These are phyloP conservation scores for Cercospora janseana DNA, from an alignment of 2,329 filamentous ascomycete genomes.

Conservation along the genomic window DNA sequence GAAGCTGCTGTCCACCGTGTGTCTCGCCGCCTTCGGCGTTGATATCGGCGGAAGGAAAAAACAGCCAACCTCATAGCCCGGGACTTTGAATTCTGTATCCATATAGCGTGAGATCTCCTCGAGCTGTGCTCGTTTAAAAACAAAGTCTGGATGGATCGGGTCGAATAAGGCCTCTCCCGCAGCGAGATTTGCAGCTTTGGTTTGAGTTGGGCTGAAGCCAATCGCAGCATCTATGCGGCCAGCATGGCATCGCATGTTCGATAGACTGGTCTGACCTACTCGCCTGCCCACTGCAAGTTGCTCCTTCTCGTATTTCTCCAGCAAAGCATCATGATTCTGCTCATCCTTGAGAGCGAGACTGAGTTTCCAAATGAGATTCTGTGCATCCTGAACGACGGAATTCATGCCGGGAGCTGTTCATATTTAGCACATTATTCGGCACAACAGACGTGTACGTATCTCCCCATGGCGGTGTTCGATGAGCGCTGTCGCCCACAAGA, in stretches of 20 bases:
- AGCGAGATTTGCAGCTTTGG: not conserved
- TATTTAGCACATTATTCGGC: not conserved
- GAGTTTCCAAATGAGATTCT: constrained; percentile 4
- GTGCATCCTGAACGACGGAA: not conserved
- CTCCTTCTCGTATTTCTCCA: not conserved
- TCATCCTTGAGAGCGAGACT: not conserved
- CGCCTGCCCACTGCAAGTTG: not conserved
- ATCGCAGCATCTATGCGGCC: not conserved
- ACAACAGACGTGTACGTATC: not conserved
- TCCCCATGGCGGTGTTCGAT: not conserved
- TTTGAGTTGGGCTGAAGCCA: not conserved
- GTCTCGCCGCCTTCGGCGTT: not conserved
- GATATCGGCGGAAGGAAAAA: not conserved
- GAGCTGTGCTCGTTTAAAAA: not conserved
- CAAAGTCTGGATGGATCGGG: not conserved
- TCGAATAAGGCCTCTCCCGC: not conserved
- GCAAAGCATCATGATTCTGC: not conserved
- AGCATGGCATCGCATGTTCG: not conserved
- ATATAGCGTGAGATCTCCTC: not conserved
- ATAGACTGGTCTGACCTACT: not conserved
- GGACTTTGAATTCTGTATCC: not conserved
- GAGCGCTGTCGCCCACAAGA: constrained; percentile 1
- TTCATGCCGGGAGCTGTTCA: not conserved
- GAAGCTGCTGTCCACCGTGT: not conserved
- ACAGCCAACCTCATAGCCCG: not conserved